These are phyloP conservation scores for Sanghuangporus sanghuang DNA, from an alignment of 1,284 basidiomycete genomes.

Conservation along the genomic window DNA sequence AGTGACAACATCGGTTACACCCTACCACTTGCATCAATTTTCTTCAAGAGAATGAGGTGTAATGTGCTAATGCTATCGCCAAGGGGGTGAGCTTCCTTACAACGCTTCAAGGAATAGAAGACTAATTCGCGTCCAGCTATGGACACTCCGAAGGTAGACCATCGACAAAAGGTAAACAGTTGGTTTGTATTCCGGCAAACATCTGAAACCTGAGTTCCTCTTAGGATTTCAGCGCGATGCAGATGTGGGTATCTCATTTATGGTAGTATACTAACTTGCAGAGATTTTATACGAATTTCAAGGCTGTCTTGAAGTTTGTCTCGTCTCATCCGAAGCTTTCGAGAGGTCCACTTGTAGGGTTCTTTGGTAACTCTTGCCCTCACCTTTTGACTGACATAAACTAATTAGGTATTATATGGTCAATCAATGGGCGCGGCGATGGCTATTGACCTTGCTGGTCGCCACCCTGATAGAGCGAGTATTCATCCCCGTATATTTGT, in stretches of 20 bases:
- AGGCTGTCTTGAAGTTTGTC: slow-evolving; percentile 40
- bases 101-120: not conserved
- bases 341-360: slow-evolving; percentile 32
- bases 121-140: slow-evolving; percentile 27
- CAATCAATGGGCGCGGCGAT: slow-evolving; percentile 59
- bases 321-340: slow-evolving; percentile 42
- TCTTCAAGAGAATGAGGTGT: slow-evolving; percentile 37
- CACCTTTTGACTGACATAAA: not conserved
- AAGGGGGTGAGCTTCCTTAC: slow-evolving; percentile 29
- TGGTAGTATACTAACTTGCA: not conserved
- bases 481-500: not conserved
- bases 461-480: slow-evolving; percentile 33
- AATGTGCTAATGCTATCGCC: slow-evolving; percentile 46
- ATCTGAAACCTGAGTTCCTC: not conserved
- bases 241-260: slow-evolving; percentile 24
- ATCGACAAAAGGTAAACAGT: slow-evolving; percentile 38
- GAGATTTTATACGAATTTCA: not conserved
- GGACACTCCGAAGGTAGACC: slow-evolving; percentile 41
- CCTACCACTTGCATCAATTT: slow-evolving; percentile 48
- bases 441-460: slow-evolving; percentile 44
- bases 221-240: slow-evolving; percentile 39
- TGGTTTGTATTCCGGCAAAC: not conserved
- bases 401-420: slow-evolving; percentile 36
- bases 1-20: slow-evolving; percentile 40
- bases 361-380: not conserved